phyloP scores from a whole-genome alignment of 2,329 filamentous ascomycete species.

The Cytospora leucostoma region DNA sequence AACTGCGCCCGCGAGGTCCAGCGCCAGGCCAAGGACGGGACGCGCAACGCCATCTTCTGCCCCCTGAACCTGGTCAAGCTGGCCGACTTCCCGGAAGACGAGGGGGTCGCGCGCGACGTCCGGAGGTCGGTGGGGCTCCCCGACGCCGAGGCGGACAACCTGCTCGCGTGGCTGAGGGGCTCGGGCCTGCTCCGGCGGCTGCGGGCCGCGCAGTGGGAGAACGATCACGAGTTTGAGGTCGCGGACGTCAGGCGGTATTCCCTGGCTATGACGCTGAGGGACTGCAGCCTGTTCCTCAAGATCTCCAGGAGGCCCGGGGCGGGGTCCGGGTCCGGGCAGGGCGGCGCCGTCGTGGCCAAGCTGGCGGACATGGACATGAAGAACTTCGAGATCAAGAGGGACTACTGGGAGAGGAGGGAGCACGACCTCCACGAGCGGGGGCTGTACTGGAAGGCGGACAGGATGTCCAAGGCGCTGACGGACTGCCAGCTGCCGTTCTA shows the following conservation, averaged over 20 bases:
- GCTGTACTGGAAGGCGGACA: constrained; percentile 55
- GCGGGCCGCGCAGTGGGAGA: constrained; percentile 37
- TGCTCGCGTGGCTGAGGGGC: constrained; percentile 37
- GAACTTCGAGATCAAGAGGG: constrained; percentile 64
- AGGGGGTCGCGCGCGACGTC: constrained; percentile 29
- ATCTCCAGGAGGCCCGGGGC: constrained; percentile 43
- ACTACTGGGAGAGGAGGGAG: constrained; percentile 70
- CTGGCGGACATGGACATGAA: constrained; percentile 81
- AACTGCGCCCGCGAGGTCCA: constrained; percentile 65
- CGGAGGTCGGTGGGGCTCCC: constrained; percentile 27
- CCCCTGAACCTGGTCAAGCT: constrained; percentile 59
- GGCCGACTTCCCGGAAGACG: constrained; percentile 25
- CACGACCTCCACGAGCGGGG: constrained; percentile 62
- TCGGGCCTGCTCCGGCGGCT: constrained; percentile 43
- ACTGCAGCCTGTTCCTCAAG: constrained; percentile 74
- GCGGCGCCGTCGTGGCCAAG: constrained; percentile 52
- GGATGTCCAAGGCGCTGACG: constrained; percentile 10
- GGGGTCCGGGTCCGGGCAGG: constrained; percentile 22
- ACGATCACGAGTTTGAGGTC: constrained; percentile 46
- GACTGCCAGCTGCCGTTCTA: constrained; percentile 27
- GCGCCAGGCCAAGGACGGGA: constrained; percentile 35
- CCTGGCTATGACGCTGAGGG: constrained; percentile 77
- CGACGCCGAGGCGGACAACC: constrained; percentile 24
- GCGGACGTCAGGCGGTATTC: constrained; percentile 48
- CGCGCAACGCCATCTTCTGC: constrained; percentile 50